Conservation (phyloP, 2,329 filamentous ascomycete genomes). For the Colletotrichum gloeosporioides region DNA sequence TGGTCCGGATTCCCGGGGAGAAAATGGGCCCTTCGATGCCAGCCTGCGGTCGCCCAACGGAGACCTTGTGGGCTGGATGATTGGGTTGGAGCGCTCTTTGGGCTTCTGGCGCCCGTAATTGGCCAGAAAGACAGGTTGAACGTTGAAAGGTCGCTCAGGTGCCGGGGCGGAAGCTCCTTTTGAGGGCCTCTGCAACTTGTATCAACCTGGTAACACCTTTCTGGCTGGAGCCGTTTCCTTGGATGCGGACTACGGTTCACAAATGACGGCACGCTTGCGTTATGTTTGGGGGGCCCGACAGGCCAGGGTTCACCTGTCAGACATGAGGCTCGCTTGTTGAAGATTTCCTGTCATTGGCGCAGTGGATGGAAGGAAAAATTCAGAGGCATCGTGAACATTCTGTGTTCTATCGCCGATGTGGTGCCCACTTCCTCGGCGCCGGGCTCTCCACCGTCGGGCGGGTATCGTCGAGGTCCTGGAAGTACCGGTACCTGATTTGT, state of each 20-base stretch:
- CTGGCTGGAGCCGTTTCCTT: background rate
- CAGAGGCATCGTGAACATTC: slow-evolving; percentile 22
- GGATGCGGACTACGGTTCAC: background rate
- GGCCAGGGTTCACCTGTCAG: background rate
- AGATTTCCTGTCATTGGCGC: background rate
- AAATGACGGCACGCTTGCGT: slow-evolving; percentile 13
- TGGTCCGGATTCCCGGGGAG: slow-evolving; percentile 14
- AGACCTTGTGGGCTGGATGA: slow-evolving; percentile 18
- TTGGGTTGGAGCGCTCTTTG: slow-evolving; percentile 14
- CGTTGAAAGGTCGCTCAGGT: background rate
- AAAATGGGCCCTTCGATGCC: slow-evolving; percentile 6
- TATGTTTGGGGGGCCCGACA: background rate
- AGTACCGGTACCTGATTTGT: background rate
- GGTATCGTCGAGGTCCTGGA: background rate
- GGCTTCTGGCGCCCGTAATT: background rate
- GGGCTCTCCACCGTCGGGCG: slow-evolving; percentile 9
- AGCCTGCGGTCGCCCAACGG: slow-evolving; percentile 7
- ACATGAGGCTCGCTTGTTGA: background rate
- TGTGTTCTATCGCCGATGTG: background rate
- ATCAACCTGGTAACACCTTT: background rate
- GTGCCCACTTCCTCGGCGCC: slow-evolving; percentile 9
- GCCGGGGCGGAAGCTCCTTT: background rate
- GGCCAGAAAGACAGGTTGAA: background rate
- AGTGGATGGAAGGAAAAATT: background rate
- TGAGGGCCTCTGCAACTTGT: background rate